phyloP scores from a whole-genome alignment of 140 eudicot species.

The Senecio squalidus region DNA sequence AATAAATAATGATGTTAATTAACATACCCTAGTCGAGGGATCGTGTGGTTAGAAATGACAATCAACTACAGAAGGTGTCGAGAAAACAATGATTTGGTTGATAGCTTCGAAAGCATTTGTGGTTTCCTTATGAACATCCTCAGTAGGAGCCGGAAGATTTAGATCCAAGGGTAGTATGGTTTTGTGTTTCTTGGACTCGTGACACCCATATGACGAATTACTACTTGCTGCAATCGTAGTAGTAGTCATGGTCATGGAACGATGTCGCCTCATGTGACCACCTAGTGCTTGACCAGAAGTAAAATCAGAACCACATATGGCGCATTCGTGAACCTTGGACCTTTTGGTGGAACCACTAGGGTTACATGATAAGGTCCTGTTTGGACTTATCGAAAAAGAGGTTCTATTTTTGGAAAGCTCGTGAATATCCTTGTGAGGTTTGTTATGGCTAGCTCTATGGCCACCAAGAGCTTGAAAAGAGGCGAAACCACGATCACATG shows the following conservation, averaged over 20 bases:
- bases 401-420: slow-evolving; percentile 6
- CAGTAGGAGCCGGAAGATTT: slow-evolving; percentile 70
- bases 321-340: slow-evolving; percentile 62
- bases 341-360: slow-evolving; percentile 23
- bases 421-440: slow-evolving; percentile 13
- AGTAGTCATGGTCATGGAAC: slow-evolving; percentile 33
- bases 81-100: slow-evolving; percentile 10
- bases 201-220: neutral
- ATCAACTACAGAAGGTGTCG: slow-evolving; percentile 25
- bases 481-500: slow-evolving; percentile 39
- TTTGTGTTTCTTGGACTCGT: slow-evolving; percentile 39
- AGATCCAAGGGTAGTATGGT: slow-evolving; percentile 45
- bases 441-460: slow-evolving; percentile 51
- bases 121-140: slow-evolving; percentile 11
- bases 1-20: slow-evolving; percentile 3
- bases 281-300: slow-evolving; percentile 67
- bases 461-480: slow-evolving; percentile 56
- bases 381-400: slow-evolving; percentile 30
- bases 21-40: slow-evolving; percentile 9
- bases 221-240: neutral
- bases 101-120: neutral
- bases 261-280: slow-evolving; percentile 51
- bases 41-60: slow-evolving; percentile 19
- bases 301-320: slow-evolving; percentile 75
- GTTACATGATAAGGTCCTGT: slow-evolving; percentile 12